Percentiles rank a stretch among this genome's conserved stretches.
These are phyloP conservation scores for Trichoderma brevicompactum DNA, from an alignment of 2,329 filamentous ascomycete species.

Conservation along the genomic window DNA sequence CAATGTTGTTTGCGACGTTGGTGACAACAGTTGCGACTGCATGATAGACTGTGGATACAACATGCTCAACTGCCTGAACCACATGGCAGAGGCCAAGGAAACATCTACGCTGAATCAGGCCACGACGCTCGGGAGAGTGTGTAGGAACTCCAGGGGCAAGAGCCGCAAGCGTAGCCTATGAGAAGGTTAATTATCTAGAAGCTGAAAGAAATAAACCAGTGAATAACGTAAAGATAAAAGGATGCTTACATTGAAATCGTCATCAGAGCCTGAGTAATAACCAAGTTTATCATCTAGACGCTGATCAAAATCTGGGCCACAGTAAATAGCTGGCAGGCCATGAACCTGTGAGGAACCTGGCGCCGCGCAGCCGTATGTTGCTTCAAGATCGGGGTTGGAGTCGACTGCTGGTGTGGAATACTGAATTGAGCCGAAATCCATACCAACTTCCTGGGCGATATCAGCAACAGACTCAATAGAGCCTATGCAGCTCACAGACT, in stretches of 20 bases:
- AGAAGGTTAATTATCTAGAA: neutral
- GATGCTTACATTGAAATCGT: neutral
- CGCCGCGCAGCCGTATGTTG: neutral
- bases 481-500: conserved; percentile 10
- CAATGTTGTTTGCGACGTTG: neutral
- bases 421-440: conserved; percentile 17
- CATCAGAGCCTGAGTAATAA: conserved; percentile 1
- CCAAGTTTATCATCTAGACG: neutral
- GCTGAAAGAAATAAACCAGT: neutral
- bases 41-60: neutral
- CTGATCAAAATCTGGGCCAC: neutral
- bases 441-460: neutral
- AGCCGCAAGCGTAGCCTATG: neutral
- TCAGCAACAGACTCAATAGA: conserved; percentile 1
- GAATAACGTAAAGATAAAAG: neutral
- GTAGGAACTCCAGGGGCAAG: neutral
- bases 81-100: neutral
- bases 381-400: conserved; percentile 4
- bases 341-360: neutral
- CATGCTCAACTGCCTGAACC: neutral
- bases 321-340: conserved; percentile 13
- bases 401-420: neutral
- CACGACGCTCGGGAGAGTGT: neutral
- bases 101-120: conserved; percentile 6
- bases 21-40: neutral